Evolutionary conservation across 1,284 basidiomycete species (phyloP).

Genomic region (Athelia sp.): DNA sequence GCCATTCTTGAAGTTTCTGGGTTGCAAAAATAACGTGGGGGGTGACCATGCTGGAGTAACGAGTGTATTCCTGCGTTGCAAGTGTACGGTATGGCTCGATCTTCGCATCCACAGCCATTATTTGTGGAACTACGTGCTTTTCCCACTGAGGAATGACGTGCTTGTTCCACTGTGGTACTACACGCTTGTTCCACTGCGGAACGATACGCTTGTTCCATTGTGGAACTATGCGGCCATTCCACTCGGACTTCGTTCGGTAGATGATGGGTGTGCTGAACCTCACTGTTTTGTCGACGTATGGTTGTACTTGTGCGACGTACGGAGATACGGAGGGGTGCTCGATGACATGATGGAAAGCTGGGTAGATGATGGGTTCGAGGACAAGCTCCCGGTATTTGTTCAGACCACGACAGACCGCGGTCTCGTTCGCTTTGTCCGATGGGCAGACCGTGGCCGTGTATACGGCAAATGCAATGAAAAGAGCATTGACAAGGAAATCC

Average conservation of each 20-base stretch:
- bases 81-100: slow-evolving; percentile 34
- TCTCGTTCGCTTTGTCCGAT: slow-evolving; percentile 38
- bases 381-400: slow-evolving; percentile 50
- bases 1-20: slow-evolving; percentile 29
- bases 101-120: slow-evolving; percentile 25
- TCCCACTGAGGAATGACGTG: slow-evolving; percentile 27
- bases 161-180: slow-evolving; percentile 22
- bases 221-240: slow-evolving; percentile 36
- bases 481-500: slow-evolving; percentile 43
- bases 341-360: slow-evolving; percentile 45
- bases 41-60: slow-evolving; percentile 18
- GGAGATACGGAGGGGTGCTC: slow-evolving; percentile 50
- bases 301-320: slow-evolving; percentile 36
- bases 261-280: slow-evolving; percentile 34
- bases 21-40: slow-evolving; percentile 18
- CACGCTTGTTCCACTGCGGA: slow-evolving; percentile 37
- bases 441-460: slow-evolving; percentile 58
- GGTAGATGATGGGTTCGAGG: slow-evolving; percentile 62
- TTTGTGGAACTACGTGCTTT: slow-evolving; percentile 20
- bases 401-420: slow-evolving; percentile 55
- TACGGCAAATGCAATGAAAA: slow-evolving; percentile 46
- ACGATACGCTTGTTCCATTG: slow-evolving; percentile 30
- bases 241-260: slow-evolving; percentile 32
- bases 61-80: slow-evolving; percentile 27
- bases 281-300: slow-evolving; percentile 27